phyloP scores from a whole-genome alignment of 1,139 yeast genomes.

The Hansenula anomala region DNA sequence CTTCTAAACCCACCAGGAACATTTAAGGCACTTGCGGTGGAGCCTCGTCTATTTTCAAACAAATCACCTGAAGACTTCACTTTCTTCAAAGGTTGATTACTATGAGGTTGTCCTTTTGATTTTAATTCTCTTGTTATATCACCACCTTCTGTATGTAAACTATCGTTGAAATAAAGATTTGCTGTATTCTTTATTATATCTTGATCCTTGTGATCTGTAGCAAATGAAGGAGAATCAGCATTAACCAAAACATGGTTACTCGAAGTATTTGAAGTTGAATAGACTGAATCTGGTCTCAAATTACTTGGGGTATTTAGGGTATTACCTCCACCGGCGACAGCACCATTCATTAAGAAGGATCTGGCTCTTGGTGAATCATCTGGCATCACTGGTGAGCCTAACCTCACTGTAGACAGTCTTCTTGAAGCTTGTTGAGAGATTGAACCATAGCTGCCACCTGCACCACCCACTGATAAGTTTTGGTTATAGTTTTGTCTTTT shows the following conservation, averaged over 20 bases:
- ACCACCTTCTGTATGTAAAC: conserved; percentile 47
- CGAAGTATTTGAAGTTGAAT: conserved; percentile 3
- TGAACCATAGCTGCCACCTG: conserved; percentile 1
- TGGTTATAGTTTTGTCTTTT: background rate
- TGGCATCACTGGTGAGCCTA: conserved; percentile 15
- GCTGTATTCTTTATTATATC: conserved; percentile 24
- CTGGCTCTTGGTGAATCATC: conserved; percentile 6
- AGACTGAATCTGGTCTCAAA: background rate
- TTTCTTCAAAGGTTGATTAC: conserved; percentile 23
- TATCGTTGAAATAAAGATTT: conserved; percentile 21
- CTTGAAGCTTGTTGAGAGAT: conserved; percentile 4
- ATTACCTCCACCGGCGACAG: too few relatives aligned
- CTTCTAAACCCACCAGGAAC: conserved; percentile 82
- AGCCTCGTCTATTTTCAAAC: conserved; percentile 40
- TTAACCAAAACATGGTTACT: conserved; percentile 21
- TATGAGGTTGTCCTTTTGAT: conserved; percentile 23
- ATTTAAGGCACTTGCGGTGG: conserved; percentile 62
- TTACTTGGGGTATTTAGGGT: too few relatives aligned
- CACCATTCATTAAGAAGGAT: conserved; percentile 1
- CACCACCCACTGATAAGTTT: background rate
- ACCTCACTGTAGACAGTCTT: conserved; percentile 12
- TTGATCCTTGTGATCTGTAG: conserved; percentile 16
- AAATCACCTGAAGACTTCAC: conserved; percentile 25
- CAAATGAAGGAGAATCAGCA: conserved; percentile 28
- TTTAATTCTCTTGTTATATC: conserved; percentile 63